phyloP scores from a whole-genome alignment of 768 basidiomycete species.

The Tulasnella calospora region DNA sequence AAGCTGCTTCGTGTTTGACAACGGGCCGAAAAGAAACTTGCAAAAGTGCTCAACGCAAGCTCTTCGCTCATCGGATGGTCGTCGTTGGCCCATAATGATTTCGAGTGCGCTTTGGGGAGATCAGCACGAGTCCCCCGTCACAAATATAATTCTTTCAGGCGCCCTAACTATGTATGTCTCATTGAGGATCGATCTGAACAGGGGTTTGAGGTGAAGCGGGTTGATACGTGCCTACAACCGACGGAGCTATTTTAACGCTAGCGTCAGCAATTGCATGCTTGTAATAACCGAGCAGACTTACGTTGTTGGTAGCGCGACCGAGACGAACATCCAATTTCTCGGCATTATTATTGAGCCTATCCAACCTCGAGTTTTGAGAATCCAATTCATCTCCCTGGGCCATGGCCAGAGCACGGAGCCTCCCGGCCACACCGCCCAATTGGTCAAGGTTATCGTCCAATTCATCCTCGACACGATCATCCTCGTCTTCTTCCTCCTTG shows the following conservation, averaged over 20 bases:
- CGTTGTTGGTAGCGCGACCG: slow-evolving; percentile 74
- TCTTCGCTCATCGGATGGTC: no score
- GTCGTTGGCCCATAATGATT: no score
- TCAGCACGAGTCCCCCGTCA: no score
- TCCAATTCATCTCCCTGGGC: slow-evolving; percentile 88
- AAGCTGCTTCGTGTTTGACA: neutral
- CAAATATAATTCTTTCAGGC: no score
- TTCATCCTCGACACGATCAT: slow-evolving; percentile 94
- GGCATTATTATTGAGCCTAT: slow-evolving; percentile 72
- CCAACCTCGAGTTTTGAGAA: slow-evolving; percentile 75
- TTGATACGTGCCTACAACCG: neutral
- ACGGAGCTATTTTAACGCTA: neutral
- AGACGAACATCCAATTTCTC: slow-evolving; percentile 68
- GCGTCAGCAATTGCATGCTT: neutral
- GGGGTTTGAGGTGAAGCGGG: neutral
- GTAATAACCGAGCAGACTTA: slow-evolving; percentile 34
- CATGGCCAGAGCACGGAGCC: slow-evolving; percentile 69
- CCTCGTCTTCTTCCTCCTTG: slow-evolving; percentile 71
- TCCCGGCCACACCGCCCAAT: slow-evolving; percentile 68
- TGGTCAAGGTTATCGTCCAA: slow-evolving; percentile 88
- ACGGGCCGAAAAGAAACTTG: no score
- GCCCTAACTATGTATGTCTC: no score
- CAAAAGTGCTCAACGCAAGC: no score
- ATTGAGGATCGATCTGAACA: neutral
- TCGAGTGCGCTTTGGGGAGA: no score